A percentile compares a stretch with the other conserved stretches of the same genome.
phyloP scores from a whole-genome alignment of 164 flowering plant genomes.

The Platanus orientalis region DNA sequence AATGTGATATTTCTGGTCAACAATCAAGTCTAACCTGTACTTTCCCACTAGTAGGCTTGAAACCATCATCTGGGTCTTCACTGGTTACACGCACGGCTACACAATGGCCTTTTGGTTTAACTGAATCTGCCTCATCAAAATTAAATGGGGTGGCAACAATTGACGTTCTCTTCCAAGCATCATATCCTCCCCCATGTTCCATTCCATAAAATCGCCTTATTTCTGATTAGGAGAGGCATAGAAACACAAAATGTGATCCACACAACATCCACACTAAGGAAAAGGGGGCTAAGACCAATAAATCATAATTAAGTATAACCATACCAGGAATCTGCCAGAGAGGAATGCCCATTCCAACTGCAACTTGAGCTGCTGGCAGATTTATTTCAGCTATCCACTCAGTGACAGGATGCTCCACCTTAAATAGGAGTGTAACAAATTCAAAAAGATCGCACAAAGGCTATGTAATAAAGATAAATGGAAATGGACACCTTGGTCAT shows the following conservation, averaged over 20 bases:
- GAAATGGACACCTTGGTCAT: too few relatives aligned
- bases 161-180: conserved; percentile 92
- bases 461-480: too few relatives aligned
- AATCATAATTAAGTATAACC: conserved; percentile 1
- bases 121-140: conserved; percentile 85
- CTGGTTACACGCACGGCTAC: conserved; percentile 99
- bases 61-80: conserved; percentile 99
- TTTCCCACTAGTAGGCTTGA: conserved; percentile 98
- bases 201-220: conserved; percentile 93
- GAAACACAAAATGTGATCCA: not conserved
- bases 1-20: not conserved
- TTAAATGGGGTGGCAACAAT: conserved; percentile 77
- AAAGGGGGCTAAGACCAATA: not conserved
- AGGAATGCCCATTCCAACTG: conserved; percentile 99
- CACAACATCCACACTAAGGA: not conserved
- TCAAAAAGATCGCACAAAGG: not conserved
- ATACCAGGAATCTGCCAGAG: conserved; percentile 99
- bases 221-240: conserved; percentile 37
- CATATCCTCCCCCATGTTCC: conserved; percentile 90
- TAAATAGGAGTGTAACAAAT: conserved; percentile 2
- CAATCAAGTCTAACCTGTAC: conserved; percentile 61
- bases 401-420: conserved; percentile 99
- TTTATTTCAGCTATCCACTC: conserved; percentile 99
- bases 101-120: conserved; percentile 97
- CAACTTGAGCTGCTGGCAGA: conserved; percentile 95